Base-by-base conservation (phyloP, 2,329 filamentous ascomycete species). In the Polychaeton citri region DNA sequence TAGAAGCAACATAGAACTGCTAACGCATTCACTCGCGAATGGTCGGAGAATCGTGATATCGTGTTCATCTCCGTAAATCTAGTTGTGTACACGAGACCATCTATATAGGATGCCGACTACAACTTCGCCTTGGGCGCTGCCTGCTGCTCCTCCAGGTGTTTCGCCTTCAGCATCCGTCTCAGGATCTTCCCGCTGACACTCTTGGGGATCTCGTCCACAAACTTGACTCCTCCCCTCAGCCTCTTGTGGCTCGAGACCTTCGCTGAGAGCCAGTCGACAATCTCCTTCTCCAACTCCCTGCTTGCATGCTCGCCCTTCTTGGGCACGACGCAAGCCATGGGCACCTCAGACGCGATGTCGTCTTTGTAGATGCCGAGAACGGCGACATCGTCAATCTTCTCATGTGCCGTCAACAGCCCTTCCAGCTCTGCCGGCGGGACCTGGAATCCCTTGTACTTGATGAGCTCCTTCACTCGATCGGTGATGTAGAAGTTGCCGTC, bases 401-500 rank as follows among this genome's bases (percentile, higher is more conserved):
- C 53, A 35, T 68, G 62, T 1, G 57, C 49, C 2, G 58, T 51
- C 2, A 68, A 53, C 6, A 62, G 48, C 13, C 64, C 64, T 41
- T 68, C 64, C 4, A 68, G 56, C 37, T 67, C 63, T 4, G 63
- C 63, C 3, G 64, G 64, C 2, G 64, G 59, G 0, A 68, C 64
- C 36, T 67, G 64, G 46, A 67, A 68, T 19, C 61, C 40, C n/a
- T 13, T 5, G 15, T 15, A 16, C 21, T 81, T 74, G 52, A 77
- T 76, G 38, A 77, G 50, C 54, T 76, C 73, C 63, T 84, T 86
- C 21, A 85, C 68, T 5, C 86, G 79, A 53, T 95, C 87, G 1
- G 87, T 93, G 54, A 94, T 88, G 64, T 78, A 94, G 50, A 92
- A 83, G 52, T 92, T 83, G 19, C 81, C 81, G 34, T 81, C 69